Percentiles rank a stretch among this genome's conserved stretches.
Evolutionary conservation across 1,139 yeast genomes (phyloP).

Genomic region (Lodderomyces jiufengensis): DNA sequence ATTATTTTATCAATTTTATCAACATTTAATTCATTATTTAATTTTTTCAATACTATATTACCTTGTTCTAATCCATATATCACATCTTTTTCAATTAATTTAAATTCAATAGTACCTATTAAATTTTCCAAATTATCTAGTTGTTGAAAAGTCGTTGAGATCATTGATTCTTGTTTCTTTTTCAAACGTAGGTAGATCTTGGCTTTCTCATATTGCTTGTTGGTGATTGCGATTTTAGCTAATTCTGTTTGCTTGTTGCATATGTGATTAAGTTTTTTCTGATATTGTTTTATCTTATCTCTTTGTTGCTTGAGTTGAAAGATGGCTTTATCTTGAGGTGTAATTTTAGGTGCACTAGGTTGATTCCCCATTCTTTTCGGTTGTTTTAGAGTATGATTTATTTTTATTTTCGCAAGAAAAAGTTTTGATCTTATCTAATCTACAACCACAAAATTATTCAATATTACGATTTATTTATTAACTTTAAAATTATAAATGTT

Average conservation of each 20-base stretch:
- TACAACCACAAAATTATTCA: too few species aligned
- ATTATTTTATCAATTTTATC: conserved; percentile 77
- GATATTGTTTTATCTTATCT: conserved; percentile 77
- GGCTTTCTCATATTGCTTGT: conserved; percentile 58
- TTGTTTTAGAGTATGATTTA: too few species aligned
- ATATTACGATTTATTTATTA: too few species aligned
- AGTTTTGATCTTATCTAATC: too few species aligned
- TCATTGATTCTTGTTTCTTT: conserved; percentile 73
- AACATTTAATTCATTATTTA: conserved; percentile 74
- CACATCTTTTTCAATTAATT: conserved; percentile 82
- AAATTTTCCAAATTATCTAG: conserved; percentile 71
- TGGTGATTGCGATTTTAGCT: conserved; percentile 54
- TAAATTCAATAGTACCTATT: conserved; percentile 79
- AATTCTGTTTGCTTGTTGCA: conserved; percentile 55
- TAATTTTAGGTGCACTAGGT: conserved; percentile 54
- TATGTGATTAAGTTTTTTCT: conserved; percentile 54
- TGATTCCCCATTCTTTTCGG: conserved; percentile 38
- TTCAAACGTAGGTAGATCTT: conserved; percentile 69
- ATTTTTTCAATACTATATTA: conserved; percentile 63
- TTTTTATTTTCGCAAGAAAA: too few species aligned
- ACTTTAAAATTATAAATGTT: not conserved
- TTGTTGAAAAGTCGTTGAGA: conserved; percentile 71
- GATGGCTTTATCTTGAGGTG: conserved; percentile 81
- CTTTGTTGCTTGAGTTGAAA: conserved; percentile 83
- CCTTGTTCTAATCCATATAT: conserved; percentile 78